Base-by-base conservation (phyloP, 352 stramenopile species). In the Phytophthora cryptogea region DNA sequence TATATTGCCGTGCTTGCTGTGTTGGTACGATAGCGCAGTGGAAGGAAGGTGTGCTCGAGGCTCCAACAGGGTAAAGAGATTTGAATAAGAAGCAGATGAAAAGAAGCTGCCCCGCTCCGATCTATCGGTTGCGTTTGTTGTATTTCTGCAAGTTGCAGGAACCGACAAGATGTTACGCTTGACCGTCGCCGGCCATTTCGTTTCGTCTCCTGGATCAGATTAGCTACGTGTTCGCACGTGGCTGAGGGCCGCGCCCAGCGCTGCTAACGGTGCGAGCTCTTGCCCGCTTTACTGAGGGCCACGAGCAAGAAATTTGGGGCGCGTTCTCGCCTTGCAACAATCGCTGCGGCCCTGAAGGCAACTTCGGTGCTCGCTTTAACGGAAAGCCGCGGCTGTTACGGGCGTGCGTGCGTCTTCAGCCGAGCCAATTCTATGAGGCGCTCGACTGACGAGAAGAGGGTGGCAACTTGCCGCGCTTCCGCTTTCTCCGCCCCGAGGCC, bases 1-100 rank as follows among this genome's bases (percentile, higher is more conserved):
- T 47, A 50, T 60, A 55, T 60, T 53, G 50, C 23, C 36, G 50
- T 66, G 43, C 44, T 62, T 42, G 43, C 47, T 62, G 59, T 55
- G 43, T 55, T 55, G 45, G 47, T 59, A 43, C 44, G 30, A 45
- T 23, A 23, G 20, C 17, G 37, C 7, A 16, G 28, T 32, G 59
- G 32, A 44, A 14, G 32, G 11, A 40, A 17, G 14, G 45, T 10
- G 37, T 9, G 35, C 30, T 50, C 32, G 23, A 60, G 31, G 42
- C 32, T 30, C 26, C 26, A 27, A 3, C 31, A 36, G 20, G 20
- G 20, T 23, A 23, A 23, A 23, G 20, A 23, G 20, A 23, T 23
- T 50, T 44, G 52, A 59, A 52, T 45, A 51, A 49, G 45, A 49
- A 42, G 32, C 30, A 51, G 30, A 14, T 40, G 45, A 30, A 52